Evolutionary conservation across 345 rosid genomes (phyloP).

Genomic region (Salix dunnii): DNA sequence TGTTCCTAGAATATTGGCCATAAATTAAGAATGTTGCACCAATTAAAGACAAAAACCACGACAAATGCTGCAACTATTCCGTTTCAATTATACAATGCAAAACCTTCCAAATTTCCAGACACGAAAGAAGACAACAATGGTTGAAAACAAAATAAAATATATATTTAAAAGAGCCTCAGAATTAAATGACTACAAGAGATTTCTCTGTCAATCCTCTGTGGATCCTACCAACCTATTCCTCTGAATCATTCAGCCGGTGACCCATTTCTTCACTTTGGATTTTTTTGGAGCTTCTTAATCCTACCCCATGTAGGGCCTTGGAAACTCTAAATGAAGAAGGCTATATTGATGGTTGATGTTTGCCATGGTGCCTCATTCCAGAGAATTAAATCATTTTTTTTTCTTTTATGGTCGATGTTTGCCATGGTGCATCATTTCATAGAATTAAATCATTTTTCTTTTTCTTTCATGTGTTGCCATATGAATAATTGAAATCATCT

Average conservation of each 20-base stretch:
- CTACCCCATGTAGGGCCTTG: constrained; percentile 18
- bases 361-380: constrained; percentile 7
- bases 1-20: constrained; percentile 7
- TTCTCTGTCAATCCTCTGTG: constrained; percentile 33
- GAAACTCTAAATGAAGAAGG: not conserved
- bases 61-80: constrained; percentile 46
- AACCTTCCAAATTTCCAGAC: constrained; percentile 41
- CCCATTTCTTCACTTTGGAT: constrained; percentile 29
- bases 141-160: constrained; percentile 4
- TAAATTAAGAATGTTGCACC: constrained; percentile 51
- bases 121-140: constrained; percentile 6
- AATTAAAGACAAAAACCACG: constrained; percentile 50
- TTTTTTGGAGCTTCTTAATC: constrained; percentile 9
- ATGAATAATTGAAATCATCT: not conserved
- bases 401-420: not conserved
- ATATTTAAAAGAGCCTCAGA: not conserved
- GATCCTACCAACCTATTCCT: constrained; percentile 35
- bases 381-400: not conserved
- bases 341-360: constrained; percentile 16
- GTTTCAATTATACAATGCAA: constrained; percentile 23
- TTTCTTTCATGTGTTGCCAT: too few species aligned
- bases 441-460: not conserved
- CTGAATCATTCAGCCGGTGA: constrained; percentile 47
- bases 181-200: constrained; percentile 15
- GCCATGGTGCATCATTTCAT: constrained; percentile 7